A percentile compares a stretch with the other conserved stretches of the same genome.
Evolutionary conservation across 495 filamentous ascomycete species (phyloP).

Genomic region (Trichoderma parareesei): DNA sequence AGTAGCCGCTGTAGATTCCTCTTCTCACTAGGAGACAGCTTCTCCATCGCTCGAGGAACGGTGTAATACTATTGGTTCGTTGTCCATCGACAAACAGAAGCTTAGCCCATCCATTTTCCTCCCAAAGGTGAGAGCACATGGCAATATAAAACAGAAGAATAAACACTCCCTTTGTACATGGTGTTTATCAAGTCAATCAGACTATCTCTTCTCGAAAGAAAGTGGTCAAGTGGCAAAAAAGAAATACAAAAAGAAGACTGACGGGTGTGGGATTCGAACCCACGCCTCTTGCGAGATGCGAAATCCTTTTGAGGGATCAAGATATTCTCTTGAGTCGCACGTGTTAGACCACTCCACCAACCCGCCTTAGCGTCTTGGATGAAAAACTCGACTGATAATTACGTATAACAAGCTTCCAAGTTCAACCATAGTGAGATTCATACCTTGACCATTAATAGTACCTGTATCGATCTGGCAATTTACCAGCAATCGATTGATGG

Average conservation of each 20-base stretch:
- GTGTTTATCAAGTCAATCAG: background rate
- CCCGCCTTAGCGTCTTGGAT: slow-evolving; percentile 8
- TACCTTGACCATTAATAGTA: too few relatives aligned
- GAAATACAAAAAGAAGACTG: background rate
- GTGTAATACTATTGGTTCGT: slow-evolving; percentile 1
- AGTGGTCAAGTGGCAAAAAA: background rate
- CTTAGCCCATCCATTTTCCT: too few relatives aligned
- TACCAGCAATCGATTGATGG: too few relatives aligned
- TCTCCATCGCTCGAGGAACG: background rate
- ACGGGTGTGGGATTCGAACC: slow-evolving; percentile 10
- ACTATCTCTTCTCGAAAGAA: background rate
- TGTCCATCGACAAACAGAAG: background rate
- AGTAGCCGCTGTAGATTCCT: too few relatives aligned
- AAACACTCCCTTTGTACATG: background rate
- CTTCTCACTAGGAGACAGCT: too few relatives aligned
- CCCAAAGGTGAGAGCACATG: background rate
- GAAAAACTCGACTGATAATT: background rate
- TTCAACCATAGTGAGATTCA: too few relatives aligned
- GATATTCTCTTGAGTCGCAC: slow-evolving; percentile 9
- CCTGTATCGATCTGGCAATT: too few relatives aligned
- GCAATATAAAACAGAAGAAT: background rate
- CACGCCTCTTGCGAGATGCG: slow-evolving; percentile 9
- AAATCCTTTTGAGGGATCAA: slow-evolving; percentile 8
- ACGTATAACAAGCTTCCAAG: too few relatives aligned
- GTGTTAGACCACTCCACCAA: slow-evolving; percentile 10